A percentile compares a stretch with the other conserved stretches of the same genome.
Evolutionary conservation across 345 rosid genomes (phyloP).

Genomic region (Eutrema heterophyllum): DNA sequence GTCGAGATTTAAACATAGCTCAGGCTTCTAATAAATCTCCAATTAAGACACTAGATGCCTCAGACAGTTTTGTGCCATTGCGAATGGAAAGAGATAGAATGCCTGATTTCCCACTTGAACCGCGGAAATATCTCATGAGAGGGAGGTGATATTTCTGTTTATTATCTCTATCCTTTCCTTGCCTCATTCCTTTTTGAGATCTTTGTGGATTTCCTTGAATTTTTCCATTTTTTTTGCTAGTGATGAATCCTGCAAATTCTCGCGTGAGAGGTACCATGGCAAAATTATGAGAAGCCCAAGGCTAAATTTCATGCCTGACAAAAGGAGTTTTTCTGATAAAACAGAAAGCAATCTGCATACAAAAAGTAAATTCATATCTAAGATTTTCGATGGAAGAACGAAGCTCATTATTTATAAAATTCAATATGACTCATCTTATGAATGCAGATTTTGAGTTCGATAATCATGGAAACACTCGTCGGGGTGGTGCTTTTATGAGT

Average conservation of each 20-base stretch:
- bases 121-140: slow-evolving; percentile 43
- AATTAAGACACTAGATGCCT: slow-evolving; percentile 38
- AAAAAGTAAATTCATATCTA: slow-evolving; percentile 43
- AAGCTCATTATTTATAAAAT: slow-evolving; percentile 36
- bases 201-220: slow-evolving; percentile 2
- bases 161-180: neutral
- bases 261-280: slow-evolving; percentile 55
- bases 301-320: slow-evolving; percentile 48
- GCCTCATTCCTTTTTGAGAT: neutral
- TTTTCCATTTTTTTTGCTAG: slow-evolving; percentile 35
- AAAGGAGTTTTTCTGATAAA: slow-evolving; percentile 56
- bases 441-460: slow-evolving; percentile 44
- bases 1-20: slow-evolving; percentile 57
- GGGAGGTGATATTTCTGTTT: slow-evolving; percentile 65
- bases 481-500: slow-evolving; percentile 47
- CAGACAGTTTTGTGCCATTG: slow-evolving; percentile 42
- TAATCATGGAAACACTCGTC: slow-evolving; percentile 41
- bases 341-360: slow-evolving; percentile 36
- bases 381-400: slow-evolving; percentile 31
- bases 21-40: slow-evolving; percentile 42
- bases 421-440: slow-evolving; percentile 34
- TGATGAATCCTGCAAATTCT: slow-evolving; percentile 40
- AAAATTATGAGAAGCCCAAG: slow-evolving; percentile 49
- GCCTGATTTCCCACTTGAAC: slow-evolving; percentile 51
- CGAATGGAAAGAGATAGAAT: slow-evolving; percentile 51